phyloP scores from a whole-genome alignment of 2,329 filamentous ascomycete species.

The Penicillium sp. region DNA sequence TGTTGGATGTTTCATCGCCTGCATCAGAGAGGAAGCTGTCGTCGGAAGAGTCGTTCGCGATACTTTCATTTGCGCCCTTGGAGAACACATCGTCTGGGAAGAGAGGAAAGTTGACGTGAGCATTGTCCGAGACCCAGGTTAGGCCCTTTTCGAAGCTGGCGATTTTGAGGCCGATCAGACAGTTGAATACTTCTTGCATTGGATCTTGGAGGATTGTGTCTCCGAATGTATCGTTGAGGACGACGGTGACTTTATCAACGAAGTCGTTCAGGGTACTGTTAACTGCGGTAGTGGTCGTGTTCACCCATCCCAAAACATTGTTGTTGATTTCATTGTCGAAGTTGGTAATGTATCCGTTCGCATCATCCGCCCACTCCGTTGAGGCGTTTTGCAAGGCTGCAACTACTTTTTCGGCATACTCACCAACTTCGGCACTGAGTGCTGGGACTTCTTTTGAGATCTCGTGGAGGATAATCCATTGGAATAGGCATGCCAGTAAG shows the following conservation, averaged over 20 bases:
- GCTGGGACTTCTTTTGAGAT: constrained; percentile 75
- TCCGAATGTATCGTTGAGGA: constrained; percentile 76
- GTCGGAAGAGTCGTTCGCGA: constrained; percentile 51
- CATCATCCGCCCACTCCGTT: constrained; percentile 70
- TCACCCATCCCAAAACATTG: constrained; percentile 84
- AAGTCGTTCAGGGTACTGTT: constrained; percentile 85
- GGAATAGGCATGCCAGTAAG: constrained; percentile 78
- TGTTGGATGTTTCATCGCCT: constrained; percentile 71
- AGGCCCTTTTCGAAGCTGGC: constrained; percentile 80
- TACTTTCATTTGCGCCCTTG: constrained; percentile 65
- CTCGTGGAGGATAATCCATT: constrained; percentile 72
- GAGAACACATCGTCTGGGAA: constrained; percentile 82
- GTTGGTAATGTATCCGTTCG: constrained; percentile 68
- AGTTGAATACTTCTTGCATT: constrained; percentile 77
- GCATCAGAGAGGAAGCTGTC: constrained; percentile 76
- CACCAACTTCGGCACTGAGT: constrained; percentile 71
- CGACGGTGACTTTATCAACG: constrained; percentile 71
- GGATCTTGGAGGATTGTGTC: constrained; percentile 77
- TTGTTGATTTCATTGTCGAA: constrained; percentile 75
- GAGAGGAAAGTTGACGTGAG: constrained; percentile 75
- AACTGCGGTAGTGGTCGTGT: constrained; percentile 75
- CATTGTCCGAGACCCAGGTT: constrained; percentile 90
- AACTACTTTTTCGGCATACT: constrained; percentile 78
- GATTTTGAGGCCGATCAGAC: constrained; percentile 85
- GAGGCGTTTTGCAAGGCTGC: constrained; percentile 71